Evolutionary conservation across 1,284 basidiomycete genomes (phyloP), one percentile per base, ranked within the genome.

Genomic region (Xerocomus cyaneibrunnescens): DNA sequence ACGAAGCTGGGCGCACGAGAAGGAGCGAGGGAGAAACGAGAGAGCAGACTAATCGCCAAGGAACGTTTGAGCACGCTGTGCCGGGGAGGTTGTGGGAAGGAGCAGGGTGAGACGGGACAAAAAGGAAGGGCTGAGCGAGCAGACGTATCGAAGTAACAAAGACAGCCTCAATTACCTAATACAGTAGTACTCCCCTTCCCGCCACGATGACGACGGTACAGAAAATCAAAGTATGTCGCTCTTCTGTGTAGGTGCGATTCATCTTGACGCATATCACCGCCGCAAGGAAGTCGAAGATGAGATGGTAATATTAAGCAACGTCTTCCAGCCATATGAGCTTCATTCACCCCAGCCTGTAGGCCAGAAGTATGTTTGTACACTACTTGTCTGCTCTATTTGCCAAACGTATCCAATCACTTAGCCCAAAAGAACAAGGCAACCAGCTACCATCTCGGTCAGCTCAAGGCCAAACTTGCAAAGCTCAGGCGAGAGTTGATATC

Each of bases 401-500:
- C 52, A 48, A 57, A 56, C 52, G 27, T 40, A 48, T 50, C 32
- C 51, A 40, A 51, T 52, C 48, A 56, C 57, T 44, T 67, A 86
- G 93, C 93, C 62, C 90, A 98, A 81, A 97, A 96, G 78, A 98
- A 99, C 76, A 99, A 99, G 85, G 87, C 87, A 72, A 91, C 88
- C 58, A 89, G 89, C 74, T 97, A 95, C 73, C 95, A 98, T 75
- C 74, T 97, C 56, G 96, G 96, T 51, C 94, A 98, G 74, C 85
- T 98, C 68, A 98, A 98, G 74, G 95, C 97, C 55, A 99, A 99
- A 74, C 86, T 99, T 45, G 97, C 97, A 46, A 99, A 99, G 72
- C 86, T 99, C 43, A 83, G 94, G 59, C 83, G 97, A 53, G 97
- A 99, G 68, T 85, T 99, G 49, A 93, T 99, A 62, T 78, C 85